Conservation (phyloP, 2,329 filamentous ascomycete species). For the Trichophyton simii region DNA sequence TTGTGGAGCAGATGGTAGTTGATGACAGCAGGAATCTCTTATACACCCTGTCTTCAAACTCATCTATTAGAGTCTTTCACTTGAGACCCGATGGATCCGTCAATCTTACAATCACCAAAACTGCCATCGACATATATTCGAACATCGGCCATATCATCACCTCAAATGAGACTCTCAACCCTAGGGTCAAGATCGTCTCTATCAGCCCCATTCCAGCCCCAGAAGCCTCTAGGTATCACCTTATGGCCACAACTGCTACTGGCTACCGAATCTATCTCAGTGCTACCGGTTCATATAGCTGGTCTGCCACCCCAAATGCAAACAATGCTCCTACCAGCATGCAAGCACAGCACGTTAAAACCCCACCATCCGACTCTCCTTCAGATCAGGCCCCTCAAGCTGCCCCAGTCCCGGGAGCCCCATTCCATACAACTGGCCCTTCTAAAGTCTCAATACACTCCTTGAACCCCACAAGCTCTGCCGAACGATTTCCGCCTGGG, state of each 20-base stretch:
- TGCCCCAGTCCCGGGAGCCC: slow-evolving; percentile 16
- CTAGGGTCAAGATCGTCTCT: slow-evolving; percentile 61
- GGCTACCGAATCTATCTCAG: slow-evolving; percentile 88
- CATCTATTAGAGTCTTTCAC: slow-evolving; percentile 83
- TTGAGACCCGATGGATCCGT: slow-evolving; percentile 52
- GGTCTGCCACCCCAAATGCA: slow-evolving; percentile 43
- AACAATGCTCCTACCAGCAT: slow-evolving; percentile 75
- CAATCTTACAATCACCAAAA: slow-evolving; percentile 44
- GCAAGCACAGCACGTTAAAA: slow-evolving; percentile 95
- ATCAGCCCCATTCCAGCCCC: slow-evolving; percentile 76
- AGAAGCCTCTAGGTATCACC: slow-evolving; percentile 69
- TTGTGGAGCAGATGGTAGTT: slow-evolving; percentile 65
- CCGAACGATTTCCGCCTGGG: slow-evolving; percentile 60
- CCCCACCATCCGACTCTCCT: slow-evolving; percentile 51
- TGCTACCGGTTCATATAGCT: slow-evolving; percentile 59
- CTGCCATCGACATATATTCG: slow-evolving; percentile 42
- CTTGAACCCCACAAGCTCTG: slow-evolving; percentile 29
- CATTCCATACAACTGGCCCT: slow-evolving; percentile 29
- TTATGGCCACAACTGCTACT: slow-evolving; percentile 81
- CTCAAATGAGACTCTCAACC: slow-evolving; percentile 57
- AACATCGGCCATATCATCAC: slow-evolving; percentile 77
- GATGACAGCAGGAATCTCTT: slow-evolving; percentile 81
- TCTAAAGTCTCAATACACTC: slow-evolving; percentile 38
- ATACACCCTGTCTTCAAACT: slow-evolving; percentile 79
- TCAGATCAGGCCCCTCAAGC: slow-evolving; percentile 18